phyloP scores from a whole-genome alignment of 805 yeast genomes.

The Jamesozyma spencerorum region DNA sequence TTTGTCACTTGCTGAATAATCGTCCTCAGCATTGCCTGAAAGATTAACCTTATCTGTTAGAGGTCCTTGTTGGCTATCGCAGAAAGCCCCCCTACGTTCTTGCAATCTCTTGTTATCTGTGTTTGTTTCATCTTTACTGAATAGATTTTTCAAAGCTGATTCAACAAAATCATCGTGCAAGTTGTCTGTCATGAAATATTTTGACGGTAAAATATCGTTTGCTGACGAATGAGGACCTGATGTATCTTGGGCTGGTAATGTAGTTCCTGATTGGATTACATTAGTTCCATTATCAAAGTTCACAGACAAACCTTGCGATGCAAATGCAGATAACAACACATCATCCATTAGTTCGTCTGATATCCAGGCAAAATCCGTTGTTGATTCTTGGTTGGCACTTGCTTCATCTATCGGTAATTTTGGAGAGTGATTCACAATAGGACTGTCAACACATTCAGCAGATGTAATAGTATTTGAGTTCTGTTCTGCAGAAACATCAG shows the following conservation, averaged over 20 bases:
- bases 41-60: no score
- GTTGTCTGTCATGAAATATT: background rate
- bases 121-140: background rate
- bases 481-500: no score
- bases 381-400: slow-evolving; percentile 8
- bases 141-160: background rate
- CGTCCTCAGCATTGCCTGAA: slow-evolving; percentile 4
- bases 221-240: no score
- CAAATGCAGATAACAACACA: slow-evolving; percentile 66
- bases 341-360: slow-evolving; percentile 64
- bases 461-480: no score
- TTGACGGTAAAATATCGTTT: no score
- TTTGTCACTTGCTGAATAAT: slow-evolving; percentile 11
- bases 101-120: no score
- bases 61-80: no score
- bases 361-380: slow-evolving; percentile 45
- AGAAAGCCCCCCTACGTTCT: no score
- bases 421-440: background rate
- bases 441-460: no score
- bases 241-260: background rate
- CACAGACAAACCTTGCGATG: slow-evolving; percentile 30
- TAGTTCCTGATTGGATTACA: no score
- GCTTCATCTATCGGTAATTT: background rate
- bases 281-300: no score
- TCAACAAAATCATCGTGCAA: background rate